phyloP scores from a whole-genome alignment of 371 early-diverging fungal species.

The Coemansia linderi region DNA sequence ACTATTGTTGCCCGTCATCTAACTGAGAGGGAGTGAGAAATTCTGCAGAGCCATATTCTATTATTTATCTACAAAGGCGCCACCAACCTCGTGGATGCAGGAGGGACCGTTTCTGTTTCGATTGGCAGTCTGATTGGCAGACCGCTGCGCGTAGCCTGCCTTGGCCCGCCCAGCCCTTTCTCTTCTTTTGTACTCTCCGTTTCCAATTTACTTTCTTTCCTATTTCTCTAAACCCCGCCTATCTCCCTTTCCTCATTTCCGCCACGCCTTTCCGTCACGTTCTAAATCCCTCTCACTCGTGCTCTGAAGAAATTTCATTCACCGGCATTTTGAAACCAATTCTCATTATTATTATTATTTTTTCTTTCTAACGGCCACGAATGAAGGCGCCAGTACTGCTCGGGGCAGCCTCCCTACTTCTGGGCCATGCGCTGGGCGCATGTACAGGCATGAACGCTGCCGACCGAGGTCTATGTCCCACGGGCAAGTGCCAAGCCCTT shows the following conservation, averaged over 20 bases:
- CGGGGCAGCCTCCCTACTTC: slow-evolving; percentile 22
- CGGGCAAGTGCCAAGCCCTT: slow-evolving; percentile 52
- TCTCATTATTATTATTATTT: background rate
- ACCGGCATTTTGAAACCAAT: background rate
- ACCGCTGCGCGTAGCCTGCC: slow-evolving; percentile 2
- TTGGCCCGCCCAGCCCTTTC: slow-evolving; percentile 13
- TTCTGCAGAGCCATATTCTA: background rate
- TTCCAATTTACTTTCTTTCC: slow-evolving; percentile 5
- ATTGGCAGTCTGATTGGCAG: slow-evolving; percentile 23
- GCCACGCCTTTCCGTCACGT: background rate
- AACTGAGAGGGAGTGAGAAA: background rate
- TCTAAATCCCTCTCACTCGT: slow-evolving; percentile 2
- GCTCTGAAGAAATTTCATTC: background rate
- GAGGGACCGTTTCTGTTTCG: slow-evolving; percentile 21
- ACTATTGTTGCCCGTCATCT: background rate
- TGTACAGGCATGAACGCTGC: slow-evolving; percentile 48
- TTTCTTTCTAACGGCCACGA: background rate
- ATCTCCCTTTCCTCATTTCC: slow-evolving; percentile 2
- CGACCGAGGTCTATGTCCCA: slow-evolving; percentile 51
- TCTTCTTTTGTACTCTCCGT: background rate
- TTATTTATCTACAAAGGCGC: slow-evolving; percentile 4
- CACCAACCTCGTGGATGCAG: slow-evolving; percentile 12
- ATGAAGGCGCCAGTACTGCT: slow-evolving; percentile 29
- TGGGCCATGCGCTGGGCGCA: slow-evolving; percentile 50
- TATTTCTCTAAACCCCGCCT: slow-evolving; percentile 4